Base-by-base conservation (phyloP, 352 stramenopile species). In the Pythium utonaiense region DNA sequence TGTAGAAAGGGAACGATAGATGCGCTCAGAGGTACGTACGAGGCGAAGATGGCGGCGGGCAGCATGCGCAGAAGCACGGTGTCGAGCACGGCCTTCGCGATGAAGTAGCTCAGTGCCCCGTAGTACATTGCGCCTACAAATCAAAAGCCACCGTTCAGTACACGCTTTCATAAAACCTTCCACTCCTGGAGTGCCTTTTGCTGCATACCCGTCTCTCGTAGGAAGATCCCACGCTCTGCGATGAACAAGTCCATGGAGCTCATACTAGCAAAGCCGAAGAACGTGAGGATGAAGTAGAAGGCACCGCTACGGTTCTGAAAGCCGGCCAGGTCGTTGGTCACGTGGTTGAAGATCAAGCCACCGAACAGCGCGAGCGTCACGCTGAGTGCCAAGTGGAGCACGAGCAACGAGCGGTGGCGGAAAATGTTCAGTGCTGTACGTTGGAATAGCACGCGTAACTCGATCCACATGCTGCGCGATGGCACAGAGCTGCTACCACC, bases 161-260 rank as follows among this genome's bases (percentile, higher is more conserved):
- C 9, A 33, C n/a, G n/a, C n/a, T n/a, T n/a, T n/a, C n/a, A n/a
- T n/a, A n/a, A n/a, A n/a, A n/a, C n/a, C n/a, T n/a, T n/a, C n/a
- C n/a, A n/a, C n/a, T n/a, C n/a, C n/a, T n/a, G n/a, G n/a, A n/a
- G n/a, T n/a, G n/a, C n/a, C n/a, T n/a, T n/a, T n/a, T n/a, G n/a
- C n/a, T n/a, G n/a, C n/a, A n/a, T 40, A 73, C 72, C 78, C 8
- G 82, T 83, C 56, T 94, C 84, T 28, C 83, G 80, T 38, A 92
- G 53, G 51, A 94, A 94, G 45, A 94, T 90, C 13, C 69, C 51
- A 5, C 84, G 75, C 53, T 94, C 82, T 12, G 71, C 57, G 48
- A 92, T 90, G 53, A 94, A 94, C 7, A 91, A 54, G 53, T 91
- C 82, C 84, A 94, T 94, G 1, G 82, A 92, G 59, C 84, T 92